Evolutionary conservation across 768 basidiomycete genomes (phyloP), one percentile per base, ranked within the genome.

Genomic region (Panaeolus papilionaceus): DNA sequence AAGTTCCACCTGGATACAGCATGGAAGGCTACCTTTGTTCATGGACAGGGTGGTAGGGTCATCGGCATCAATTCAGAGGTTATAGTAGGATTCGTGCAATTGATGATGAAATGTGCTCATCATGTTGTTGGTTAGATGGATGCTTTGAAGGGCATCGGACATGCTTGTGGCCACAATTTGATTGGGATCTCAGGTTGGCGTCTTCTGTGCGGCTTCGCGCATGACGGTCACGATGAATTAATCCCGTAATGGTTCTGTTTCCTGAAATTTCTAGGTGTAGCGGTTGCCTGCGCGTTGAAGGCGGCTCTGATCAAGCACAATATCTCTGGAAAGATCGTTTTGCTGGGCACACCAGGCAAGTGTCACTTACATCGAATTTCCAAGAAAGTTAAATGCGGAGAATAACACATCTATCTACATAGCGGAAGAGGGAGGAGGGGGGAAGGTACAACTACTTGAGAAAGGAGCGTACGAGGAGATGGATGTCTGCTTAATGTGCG

Each of bases 41-140:
- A 90, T 69, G 89, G 90, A 14, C 75, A 79, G 33, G 92, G 90
- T 7, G 92, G 91, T 7, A 84, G 87, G 61, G 87, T 85, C 0
- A 85, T 94, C 38, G 93, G 92, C 0, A 81, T 94, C 67, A 94
- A 94, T 75, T 93, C 92, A 20, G 93, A 94, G 78, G 83, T 88
- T 40, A 74, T 75, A 10, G 26, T 76, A 42, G 73, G 75, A 26
- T 20, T 23, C 23, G 2, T 3, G 18, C 37, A 5, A 20, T 3
- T 28, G 28, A 42, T 9, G 28, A 9, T 39, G 0, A 39, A 38
- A 11, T 18, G 28, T 28, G 4, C 12, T 64, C 7, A 74, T 23
- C 61, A 3, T 28, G 8, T 23, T 58, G 8, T 14, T 20, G 12
- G 42, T 1, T 68, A 86, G 84, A 89, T 89, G 88, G 88, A 89